A percentile compares a stretch with the other conserved stretches of the same genome.
Conservation (phyloP, 2,329 filamentous ascomycete genomes). For the Ophiostoma angusticollis region DNA sequence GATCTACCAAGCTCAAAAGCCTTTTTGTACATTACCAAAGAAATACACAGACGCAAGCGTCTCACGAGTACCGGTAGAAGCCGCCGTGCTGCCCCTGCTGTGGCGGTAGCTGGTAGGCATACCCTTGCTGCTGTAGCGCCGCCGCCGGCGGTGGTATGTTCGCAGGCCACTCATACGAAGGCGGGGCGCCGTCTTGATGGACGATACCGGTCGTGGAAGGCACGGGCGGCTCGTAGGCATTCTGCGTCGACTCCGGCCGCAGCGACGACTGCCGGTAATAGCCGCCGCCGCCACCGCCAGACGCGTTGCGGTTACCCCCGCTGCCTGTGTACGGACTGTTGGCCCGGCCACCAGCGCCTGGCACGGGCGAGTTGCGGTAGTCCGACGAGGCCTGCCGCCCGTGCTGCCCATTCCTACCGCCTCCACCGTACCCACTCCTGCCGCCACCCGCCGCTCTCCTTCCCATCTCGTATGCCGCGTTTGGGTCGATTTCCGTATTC, state of each 20-base stretch:
- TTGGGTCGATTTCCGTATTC: conserved; percentile 48
- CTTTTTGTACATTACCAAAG: too few relatives aligned
- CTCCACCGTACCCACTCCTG: conserved; percentile 5
- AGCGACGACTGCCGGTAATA: conserved; percentile 42
- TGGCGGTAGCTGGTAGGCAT: neutral
- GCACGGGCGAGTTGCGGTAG: conserved; percentile 14
- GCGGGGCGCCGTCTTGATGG: conserved; percentile 3
- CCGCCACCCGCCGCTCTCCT: conserved; percentile 1
- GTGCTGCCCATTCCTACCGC: conserved; percentile 17
- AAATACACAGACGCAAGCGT: neutral
- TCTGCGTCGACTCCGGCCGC: conserved; percentile 33
- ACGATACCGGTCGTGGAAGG: conserved; percentile 10
- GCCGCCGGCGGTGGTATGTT: neutral
- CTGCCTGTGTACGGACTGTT: conserved; percentile 26
- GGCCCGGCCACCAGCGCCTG: conserved; percentile 26
- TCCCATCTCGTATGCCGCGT: conserved; percentile 33
- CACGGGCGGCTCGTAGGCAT: conserved; percentile 29
- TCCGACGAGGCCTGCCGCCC: conserved; percentile 28
- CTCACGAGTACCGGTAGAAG: conserved; percentile 12
- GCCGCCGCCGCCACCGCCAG: too few relatives aligned
- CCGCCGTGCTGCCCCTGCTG: neutral
- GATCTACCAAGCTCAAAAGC: too few relatives aligned
- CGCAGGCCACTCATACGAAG: conserved; percentile 2
- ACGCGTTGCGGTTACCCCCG: conserved; percentile 19
- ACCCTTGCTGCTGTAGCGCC: conserved; percentile 6